A percentile compares a stretch with the other conserved stretches of the same genome.
Evolutionary conservation across 768 basidiomycete species (phyloP).

Genomic region (Amanita brunnescens): DNA sequence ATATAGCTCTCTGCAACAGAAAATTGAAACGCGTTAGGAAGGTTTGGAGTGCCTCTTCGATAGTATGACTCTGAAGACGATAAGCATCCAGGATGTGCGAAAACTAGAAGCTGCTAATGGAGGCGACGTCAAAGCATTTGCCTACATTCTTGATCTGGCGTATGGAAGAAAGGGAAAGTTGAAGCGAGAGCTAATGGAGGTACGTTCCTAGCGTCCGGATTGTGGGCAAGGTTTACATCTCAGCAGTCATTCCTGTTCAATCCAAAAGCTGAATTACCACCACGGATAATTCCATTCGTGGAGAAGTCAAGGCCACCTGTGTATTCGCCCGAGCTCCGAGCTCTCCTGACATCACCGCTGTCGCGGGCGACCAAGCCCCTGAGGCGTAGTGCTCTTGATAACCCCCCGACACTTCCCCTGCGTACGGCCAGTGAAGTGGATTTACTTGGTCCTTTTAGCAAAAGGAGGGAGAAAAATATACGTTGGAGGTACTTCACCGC

Average conservation of each 20-base stretch:
- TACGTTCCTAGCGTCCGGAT: constrained; percentile 17
- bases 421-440: constrained; percentile 51
- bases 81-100: constrained; percentile 37
- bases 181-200: constrained; percentile 60
- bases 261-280: constrained; percentile 29
- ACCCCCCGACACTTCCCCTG: constrained; percentile 49
- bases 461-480: constrained; percentile 65
- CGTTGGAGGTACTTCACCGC: constrained; percentile 54
- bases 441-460: constrained; percentile 59
- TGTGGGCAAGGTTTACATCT: not conserved
- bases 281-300: constrained; percentile 40
- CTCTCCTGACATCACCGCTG: constrained; percentile 47
- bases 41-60: constrained; percentile 23
- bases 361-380: constrained; percentile 42
- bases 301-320: constrained; percentile 54
- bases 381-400: constrained; percentile 26
- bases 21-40: constrained; percentile 45
- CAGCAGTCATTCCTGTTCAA: constrained; percentile 48
- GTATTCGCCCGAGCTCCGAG: constrained; percentile 52
- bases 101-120: constrained; percentile 46
- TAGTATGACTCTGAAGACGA: constrained; percentile 1
- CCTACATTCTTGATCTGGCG: constrained; percentile 53
- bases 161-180: constrained; percentile 73
- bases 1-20: constrained; percentile 19
- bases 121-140: constrained; percentile 41